phyloP scores from a whole-genome alignment of 371 early-diverging fungal genomes.

The Parasitella parasitica region DNA sequence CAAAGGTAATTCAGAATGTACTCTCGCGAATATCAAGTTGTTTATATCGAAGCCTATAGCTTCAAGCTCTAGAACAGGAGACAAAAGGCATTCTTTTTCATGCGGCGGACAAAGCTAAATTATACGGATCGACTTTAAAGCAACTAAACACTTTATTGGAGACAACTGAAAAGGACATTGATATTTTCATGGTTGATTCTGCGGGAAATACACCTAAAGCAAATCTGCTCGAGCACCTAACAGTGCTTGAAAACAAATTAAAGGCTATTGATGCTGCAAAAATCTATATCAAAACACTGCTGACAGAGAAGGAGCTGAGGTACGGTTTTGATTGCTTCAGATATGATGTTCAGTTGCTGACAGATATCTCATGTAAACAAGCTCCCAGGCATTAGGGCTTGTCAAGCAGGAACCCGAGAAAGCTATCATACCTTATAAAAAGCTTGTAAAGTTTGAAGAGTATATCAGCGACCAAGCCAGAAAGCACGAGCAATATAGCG shows the following conservation, averaged over 20 bases:
- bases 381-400: slow-evolving; percentile 30
- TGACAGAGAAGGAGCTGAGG: slow-evolving; percentile 39
- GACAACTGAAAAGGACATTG: slow-evolving; percentile 13
- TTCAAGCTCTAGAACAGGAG: not conserved
- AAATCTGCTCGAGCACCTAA: slow-evolving; percentile 13
- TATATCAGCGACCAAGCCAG: slow-evolving; percentile 14
- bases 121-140: slow-evolving; percentile 12
- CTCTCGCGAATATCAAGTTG: not conserved
- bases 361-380: not conserved
- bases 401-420: slow-evolving; percentile 38
- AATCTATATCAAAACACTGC: slow-evolving; percentile 32
- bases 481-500: slow-evolving; percentile 11
- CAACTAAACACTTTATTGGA: slow-evolving; percentile 12
- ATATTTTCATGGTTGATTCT: slow-evolving; percentile 2
- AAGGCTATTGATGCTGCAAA: slow-evolving; percentile 28
- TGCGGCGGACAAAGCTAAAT: not conserved
- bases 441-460: slow-evolving; percentile 39
- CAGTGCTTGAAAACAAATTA: slow-evolving; percentile 22
- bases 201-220: not conserved
- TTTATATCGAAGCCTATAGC: not conserved
- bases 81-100: slow-evolving; percentile 8
- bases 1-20: slow-evolving; percentile 10
- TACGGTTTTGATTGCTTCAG: slow-evolving; percentile 4
- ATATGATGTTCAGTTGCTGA: too few species aligned
- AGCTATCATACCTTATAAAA: slow-evolving; percentile 42